Evolutionary conservation across 106 monocot species (phyloP), one percentile per base, ranked within the genome.

Genomic region (Dioscorea dumetorum): DNA sequence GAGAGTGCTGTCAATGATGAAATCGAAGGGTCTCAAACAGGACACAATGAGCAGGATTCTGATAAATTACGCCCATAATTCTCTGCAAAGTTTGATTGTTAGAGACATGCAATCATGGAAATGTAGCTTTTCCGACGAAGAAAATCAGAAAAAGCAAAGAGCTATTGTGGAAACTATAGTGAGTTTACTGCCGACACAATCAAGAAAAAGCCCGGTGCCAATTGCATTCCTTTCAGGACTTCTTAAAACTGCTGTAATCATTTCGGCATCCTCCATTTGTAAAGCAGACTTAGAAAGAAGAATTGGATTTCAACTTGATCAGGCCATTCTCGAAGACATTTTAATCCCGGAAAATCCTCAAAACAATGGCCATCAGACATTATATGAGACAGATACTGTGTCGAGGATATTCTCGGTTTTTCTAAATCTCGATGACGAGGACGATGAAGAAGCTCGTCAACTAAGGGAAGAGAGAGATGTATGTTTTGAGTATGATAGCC

Each of bases 261-360:
- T 63, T 28, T 76, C 84, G 0, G 78, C 87, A 24, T 83, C 90
- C 12, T 71, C 76, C 10, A 61, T 77, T 21, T 88, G 88, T 68
- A 76, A 61, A 67, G 79, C 76, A 5, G 91, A 95, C 54, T 20
- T 95, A 48, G 91, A 95, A 74, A 87, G 71, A 57, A 79, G 85
- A 64, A 88, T 95, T 17, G 94, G 79, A 22, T 15, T 88, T 77
- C 91, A 91, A 67, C 72, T 91, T 28, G 87, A 90, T 58, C 81
- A 82, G 72, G 90, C 87, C 16, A 87, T 82, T 64, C 78, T 94
- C 2, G 94, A 94, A 71, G 94, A 94, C 70, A 75, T 90, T 33
- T 76, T 94, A 57, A 77, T 94, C 22, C 80, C 84, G 3, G 62
- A 84, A 4, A 75, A 62, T 62, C 48, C 78, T 7, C 66, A 66